phyloP scores from a whole-genome alignment of 208 protist genomes.

The Leishmania gerbilli region DNA sequence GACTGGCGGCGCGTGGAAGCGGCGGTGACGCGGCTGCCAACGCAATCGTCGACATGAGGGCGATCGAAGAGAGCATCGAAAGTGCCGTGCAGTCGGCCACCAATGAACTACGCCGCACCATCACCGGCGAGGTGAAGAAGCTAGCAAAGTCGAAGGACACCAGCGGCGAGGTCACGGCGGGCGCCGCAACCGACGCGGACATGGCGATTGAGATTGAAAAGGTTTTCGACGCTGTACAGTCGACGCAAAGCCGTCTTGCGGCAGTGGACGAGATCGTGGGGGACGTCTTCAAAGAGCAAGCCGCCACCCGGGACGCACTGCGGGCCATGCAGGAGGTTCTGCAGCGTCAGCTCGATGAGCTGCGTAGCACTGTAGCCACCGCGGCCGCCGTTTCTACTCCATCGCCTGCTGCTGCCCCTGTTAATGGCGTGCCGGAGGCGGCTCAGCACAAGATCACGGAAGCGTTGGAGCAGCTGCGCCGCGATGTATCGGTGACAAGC shows the following conservation, averaged over 20 bases:
- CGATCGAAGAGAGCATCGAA: conserved; percentile 55
- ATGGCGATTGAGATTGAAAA: conserved; percentile 27
- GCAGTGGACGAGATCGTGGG: conserved; percentile 45
- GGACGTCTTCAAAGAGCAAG: conserved; percentile 46
- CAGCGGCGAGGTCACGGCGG: conserved; percentile 2
- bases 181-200: background rate
- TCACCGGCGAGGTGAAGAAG: conserved; percentile 57
- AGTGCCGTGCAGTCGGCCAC: conserved; percentile 50
- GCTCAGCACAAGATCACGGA: conserved; percentile 14
- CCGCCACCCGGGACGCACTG: conserved; percentile 34
- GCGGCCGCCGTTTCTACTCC: background rate
- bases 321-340: conserved; percentile 30
- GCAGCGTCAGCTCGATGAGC: conserved; percentile 24
- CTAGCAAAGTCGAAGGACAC: conserved; percentile 23
- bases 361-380: background rate
- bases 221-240: conserved; percentile 25
- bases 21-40: conserved; percentile 7
- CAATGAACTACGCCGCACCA: conserved; percentile 51
- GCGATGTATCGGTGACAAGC: conserved; percentile 16
- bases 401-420: conserved; percentile 6
- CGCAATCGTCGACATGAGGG: conserved; percentile 14
- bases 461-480: conserved; percentile 42
- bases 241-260: conserved; percentile 35
- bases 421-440: background rate
- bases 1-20: background rate